Conservation (phyloP, 305 asterid genomes). For the Stenogyne calaminthoides region DNA sequence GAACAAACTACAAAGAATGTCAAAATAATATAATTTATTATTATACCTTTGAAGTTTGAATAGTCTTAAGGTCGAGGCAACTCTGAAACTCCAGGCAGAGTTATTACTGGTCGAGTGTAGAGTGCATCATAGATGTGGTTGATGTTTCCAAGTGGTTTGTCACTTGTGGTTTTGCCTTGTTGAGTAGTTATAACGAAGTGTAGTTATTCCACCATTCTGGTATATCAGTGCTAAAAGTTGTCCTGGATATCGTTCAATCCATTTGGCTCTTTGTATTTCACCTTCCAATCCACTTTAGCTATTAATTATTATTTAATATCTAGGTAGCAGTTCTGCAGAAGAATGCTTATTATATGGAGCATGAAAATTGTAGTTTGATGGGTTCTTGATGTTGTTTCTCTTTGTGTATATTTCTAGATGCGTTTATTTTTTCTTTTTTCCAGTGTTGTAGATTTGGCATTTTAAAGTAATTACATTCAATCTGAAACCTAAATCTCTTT, state of each 20-base stretch:
- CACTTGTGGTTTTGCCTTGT: neutral
- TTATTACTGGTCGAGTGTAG: neutral
- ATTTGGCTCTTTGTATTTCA: neutral
- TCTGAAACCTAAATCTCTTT: constrained; percentile 20
- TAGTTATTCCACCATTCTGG: neutral
- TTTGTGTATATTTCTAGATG: constrained; percentile 5
- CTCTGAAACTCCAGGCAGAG: neutral
- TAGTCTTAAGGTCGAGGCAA: neutral
- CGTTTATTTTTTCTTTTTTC: neutral
- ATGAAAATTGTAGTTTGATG: constrained; percentile 10
- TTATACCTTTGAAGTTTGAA: too few relatives aligned
- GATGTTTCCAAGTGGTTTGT: neutral
- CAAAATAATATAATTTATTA: too few relatives aligned
- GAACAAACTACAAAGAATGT: neutral
- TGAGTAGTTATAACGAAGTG: too few relatives aligned
- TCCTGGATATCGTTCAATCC: neutral
- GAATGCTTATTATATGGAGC: neutral
- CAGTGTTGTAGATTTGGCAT: constrained; percentile 15
- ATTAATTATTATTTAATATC: constrained; percentile 14
- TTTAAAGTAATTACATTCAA: constrained; percentile 2
- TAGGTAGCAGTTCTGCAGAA: neutral
- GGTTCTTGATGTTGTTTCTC: constrained; percentile 18
- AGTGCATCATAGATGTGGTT: neutral
- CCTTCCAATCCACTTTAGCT: constrained; percentile 17
- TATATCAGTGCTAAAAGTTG: neutral